These are phyloP conservation scores for Agrostemma githago DNA, from an alignment of 148 eudicot species.

Conservation along the genomic window DNA sequence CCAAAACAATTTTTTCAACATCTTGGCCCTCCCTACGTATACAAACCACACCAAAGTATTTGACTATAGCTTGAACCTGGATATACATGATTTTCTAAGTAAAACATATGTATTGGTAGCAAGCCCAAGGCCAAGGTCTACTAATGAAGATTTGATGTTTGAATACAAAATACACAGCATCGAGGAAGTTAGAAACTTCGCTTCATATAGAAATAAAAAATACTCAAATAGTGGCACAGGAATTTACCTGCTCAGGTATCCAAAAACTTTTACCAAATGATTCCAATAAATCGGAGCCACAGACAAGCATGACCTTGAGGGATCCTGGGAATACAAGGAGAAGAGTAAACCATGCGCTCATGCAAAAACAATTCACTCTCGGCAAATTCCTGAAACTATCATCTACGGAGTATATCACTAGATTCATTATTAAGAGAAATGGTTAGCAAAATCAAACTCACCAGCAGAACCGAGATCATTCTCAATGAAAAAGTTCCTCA, in stretches of 20 bases:
- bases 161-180: no score
- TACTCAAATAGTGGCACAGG: neutral
- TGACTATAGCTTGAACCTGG: constrained; percentile 64
- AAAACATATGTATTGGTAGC: no score
- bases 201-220: no score
- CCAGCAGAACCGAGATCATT: constrained; percentile 44
- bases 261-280: constrained; percentile 73
- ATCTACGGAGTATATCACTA: neutral
- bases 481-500: constrained; percentile 41
- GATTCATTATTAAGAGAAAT: neutral
- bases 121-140: no score
- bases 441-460: constrained; percentile 12
- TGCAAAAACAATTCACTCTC: neutral
- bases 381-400: neutral
- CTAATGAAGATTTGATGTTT: no score
- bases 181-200: no score
- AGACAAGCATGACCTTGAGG: constrained; percentile 77
- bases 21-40: constrained; percentile 82
- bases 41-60: constrained; percentile 89
- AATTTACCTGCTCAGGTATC: constrained; percentile 81
- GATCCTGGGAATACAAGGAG: constrained; percentile 35
- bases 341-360: neutral
- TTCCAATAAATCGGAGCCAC: constrained; percentile 93
- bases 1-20: constrained; percentile 48
- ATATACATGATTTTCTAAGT: constrained; percentile 6